Percentiles rank a stretch among this genome's conserved stretches.
Conservation (phyloP, 805 yeast species). For the Saturnispora quitensis region DNA sequence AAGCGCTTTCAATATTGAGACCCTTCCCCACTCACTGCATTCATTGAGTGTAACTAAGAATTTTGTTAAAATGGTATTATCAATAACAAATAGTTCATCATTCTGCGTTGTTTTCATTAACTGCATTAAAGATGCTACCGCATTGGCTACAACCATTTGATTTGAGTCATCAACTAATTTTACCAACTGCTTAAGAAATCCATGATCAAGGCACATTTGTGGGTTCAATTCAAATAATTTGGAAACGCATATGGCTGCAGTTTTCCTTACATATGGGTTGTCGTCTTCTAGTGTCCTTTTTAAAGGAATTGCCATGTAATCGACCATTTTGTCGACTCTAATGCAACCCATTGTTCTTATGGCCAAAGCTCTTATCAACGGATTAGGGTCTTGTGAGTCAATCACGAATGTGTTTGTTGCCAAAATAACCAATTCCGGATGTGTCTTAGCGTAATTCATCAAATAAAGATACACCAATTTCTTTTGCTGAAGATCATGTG, state of each 20-base stretch:
- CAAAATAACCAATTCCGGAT: conserved; percentile 90
- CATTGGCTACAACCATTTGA: conserved; percentile 96
- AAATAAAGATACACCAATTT: conserved; percentile 88
- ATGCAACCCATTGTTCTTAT: conserved; percentile 98
- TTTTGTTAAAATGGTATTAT: conserved; percentile 41
- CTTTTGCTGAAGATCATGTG: conserved; percentile 93
- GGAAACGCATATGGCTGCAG: conserved; percentile 96
- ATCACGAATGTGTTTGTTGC: conserved; percentile 95
- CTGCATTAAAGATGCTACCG: conserved; percentile 78
- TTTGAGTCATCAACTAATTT: conserved; percentile 73
- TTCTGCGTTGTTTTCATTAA: conserved; percentile 33
- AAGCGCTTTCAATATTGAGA: conserved; percentile 75
- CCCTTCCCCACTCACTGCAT: conserved; percentile 99
- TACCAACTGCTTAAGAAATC: conserved; percentile 64
- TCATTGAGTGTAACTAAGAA: conserved; percentile 82
- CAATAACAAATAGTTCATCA: conserved; percentile 29
- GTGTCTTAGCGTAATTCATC: conserved; percentile 95
- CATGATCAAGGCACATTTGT: conserved; percentile 74
- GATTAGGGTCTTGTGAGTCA: conserved; percentile 95
- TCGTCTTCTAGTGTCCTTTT: conserved; percentile 81
- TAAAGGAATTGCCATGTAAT: conserved; percentile 86
- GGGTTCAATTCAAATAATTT: conserved; percentile 83
- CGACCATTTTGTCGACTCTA: conserved; percentile 89
- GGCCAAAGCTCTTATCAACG: conserved; percentile 90
- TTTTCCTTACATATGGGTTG: conserved; percentile 94